A percentile compares a stretch with the other conserved stretches of the same genome.
These are phyloP conservation scores for Solanum bulbocastanum DNA, from an alignment of 257 asterid genomes.

Conservation along the genomic window DNA sequence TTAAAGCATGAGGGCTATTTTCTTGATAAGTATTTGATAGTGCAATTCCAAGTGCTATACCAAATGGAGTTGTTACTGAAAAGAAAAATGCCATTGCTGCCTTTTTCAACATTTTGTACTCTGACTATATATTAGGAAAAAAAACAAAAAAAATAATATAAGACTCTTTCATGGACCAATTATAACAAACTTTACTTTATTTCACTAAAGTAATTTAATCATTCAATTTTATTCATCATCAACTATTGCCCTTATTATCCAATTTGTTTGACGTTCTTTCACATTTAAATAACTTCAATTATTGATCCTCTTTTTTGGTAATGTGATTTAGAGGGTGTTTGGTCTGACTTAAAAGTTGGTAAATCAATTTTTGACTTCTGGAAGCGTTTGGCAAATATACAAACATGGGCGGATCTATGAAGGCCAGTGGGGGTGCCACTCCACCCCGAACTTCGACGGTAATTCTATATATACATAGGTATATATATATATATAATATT, in stretches of 20 bases:
- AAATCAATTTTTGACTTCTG: too few relatives aligned
- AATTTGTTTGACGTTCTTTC: not conserved
- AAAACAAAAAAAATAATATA: not conserved
- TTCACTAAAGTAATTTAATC: not conserved
- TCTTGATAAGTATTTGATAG: conserved; percentile 19
- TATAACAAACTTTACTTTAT: not conserved
- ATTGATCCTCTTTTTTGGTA: not conserved
- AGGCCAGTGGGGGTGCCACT: too few relatives aligned
- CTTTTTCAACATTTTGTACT: conserved; percentile 16
- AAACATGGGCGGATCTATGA: too few relatives aligned
- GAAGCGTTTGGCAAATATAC: too few relatives aligned
- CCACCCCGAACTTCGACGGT: too few relatives aligned
- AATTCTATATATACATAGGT: too few relatives aligned
- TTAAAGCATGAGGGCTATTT: conserved; percentile 21
- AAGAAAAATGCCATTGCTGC: conserved; percentile 30
- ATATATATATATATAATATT: too few relatives aligned
- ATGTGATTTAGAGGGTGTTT: not conserved
- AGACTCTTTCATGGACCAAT: not conserved
- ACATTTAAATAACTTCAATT: not conserved
- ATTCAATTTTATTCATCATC: not conserved
- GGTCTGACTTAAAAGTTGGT: too few relatives aligned
- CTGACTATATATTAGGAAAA: not conserved
- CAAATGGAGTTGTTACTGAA: conserved; percentile 32
- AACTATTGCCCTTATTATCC: not conserved
- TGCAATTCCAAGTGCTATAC: conserved; percentile 29